Evolutionary conservation across 2,329 filamentous ascomycete genomes (phyloP), one percentile per base, ranked within the genome.

Genomic region (Sordariomycetes sp.): DNA sequence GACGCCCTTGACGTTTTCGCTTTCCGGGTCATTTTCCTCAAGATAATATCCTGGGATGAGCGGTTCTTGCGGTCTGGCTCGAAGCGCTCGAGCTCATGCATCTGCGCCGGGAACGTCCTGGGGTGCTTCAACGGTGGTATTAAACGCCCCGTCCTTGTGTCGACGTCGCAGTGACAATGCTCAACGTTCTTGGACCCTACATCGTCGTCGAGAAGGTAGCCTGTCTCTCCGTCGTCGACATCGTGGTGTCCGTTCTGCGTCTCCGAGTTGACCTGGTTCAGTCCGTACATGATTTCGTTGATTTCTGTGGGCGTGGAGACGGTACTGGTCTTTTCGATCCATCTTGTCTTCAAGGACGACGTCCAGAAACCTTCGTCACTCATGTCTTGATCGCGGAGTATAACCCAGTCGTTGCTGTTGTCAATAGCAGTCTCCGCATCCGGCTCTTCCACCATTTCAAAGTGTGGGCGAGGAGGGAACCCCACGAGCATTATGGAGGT

Each of bases 121-220:
- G 72, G 69, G 12, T 72, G 66, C 0, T 63, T 36, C 1, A 74
- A 45, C 0, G 69, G 69, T 0, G 62, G 50, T 17, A 74, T 35
- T 4, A 76, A 60, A 3, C 56, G 10, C 3, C 74, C 74, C 0
- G 65, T 70, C 1, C 52, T 22, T 0, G 74, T 64, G 54, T 77
- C 62, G 2, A 78, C 63, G 20, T 74, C 74, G 24, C 64, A 64
- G 1, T 58, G 24, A 51, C 58, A 62, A 22, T 56, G 55, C 17
- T 36, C 25, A 17, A 52, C n/a, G 12, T 56, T 34, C 32, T 15
- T 42, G 10, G 48, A n/a, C 8, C 28, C 48, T 12, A 51, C 32
- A n/a, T 52, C 45, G 32, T 20, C 45, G 13, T 56, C 55, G 32
- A n/a, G 39, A 10, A 39, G 22, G 10, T 39, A 35, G 32, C 45